Evolutionary conservation across 148 eudicot genomes (phyloP), one percentile per base, ranked within the genome.

Genomic region (Rhododendron kiyosumense): DNA sequence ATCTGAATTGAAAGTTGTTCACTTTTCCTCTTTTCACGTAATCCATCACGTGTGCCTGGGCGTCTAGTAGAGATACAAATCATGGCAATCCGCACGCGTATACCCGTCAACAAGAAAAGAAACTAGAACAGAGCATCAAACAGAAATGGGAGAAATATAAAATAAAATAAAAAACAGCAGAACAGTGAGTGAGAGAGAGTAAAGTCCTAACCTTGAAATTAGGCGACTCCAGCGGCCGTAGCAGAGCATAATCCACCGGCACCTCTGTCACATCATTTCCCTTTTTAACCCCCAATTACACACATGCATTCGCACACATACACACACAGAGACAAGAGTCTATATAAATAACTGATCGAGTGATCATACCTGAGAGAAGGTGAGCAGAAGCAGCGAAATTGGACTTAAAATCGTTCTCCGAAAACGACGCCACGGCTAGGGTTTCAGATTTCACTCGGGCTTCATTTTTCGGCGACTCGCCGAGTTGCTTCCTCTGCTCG

Each of bases 171-270:
- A 84, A 76, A 26, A 7, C 63, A 73, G 26, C 38, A 32, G 67
- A 69, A 7, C 57, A 71, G 86, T 38, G 51, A 51, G 65, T 18
- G 78, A 3, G 14, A n/a, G 67, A 9, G 1, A n/a, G 18, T 5
- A 14, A 32, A n/a, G 5, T 41, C 43, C 82, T 78, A 78, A 85
- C 86, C 86, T 85, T 78, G 41, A 85, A 78, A 52, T 78, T 80
- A 26, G 82, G 59, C 7, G 83, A 59, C 59, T 78, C 83, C 54
- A 78, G 83, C 26, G 86, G 86, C 77, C 81, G 65, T 8, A 78
- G 59, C 32, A 78, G 41, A 78, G 82, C 82, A 61, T 85, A 85
- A 85, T 85, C 86, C 82, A 85, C 76, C 57, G 86, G 86, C 41
- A 85, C 86, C 83, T 85, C 86, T 78, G 83, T 45, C 82, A 78